Percentiles rank a stretch among this genome's conserved stretches.
phyloP scores from a whole-genome alignment of 371 early-diverging fungal species.

The Choanephora cucurbitarum region DNA sequence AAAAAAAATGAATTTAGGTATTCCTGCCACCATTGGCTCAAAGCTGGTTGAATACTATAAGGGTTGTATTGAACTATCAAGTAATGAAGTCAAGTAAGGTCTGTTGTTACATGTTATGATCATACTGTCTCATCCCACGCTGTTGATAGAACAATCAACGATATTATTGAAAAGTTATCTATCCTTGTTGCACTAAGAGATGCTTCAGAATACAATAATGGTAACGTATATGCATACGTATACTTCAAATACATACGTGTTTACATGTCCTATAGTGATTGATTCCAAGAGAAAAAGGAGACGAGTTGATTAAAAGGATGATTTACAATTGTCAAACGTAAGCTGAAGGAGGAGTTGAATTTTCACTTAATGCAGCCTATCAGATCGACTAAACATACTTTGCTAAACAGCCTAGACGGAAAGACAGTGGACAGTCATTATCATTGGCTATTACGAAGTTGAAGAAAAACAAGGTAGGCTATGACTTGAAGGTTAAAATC shows the following conservation, averaged over 20 bases:
- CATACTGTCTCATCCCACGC: no score
- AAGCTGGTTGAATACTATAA: slow-evolving; percentile 41
- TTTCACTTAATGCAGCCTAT: background rate
- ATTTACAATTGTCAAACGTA: slow-evolving; percentile 42
- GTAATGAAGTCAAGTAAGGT: slow-evolving; percentile 47
- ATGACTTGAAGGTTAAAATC: no score
- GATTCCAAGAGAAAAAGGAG: slow-evolving; percentile 66
- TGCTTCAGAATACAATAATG: slow-evolving; percentile 47
- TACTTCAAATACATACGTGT: background rate
- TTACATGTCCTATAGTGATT: slow-evolving; percentile 42
- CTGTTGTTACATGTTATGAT: no score
- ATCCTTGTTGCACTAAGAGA: slow-evolving; percentile 57
- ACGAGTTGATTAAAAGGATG: slow-evolving; percentile 61
- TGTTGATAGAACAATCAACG: slow-evolving; percentile 50
- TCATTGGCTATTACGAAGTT: slow-evolving; percentile 63
- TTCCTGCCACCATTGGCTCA: slow-evolving; percentile 28
- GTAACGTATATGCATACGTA: slow-evolving; percentile 14
- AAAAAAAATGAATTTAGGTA: slow-evolving; percentile 20
- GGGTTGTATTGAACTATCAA: slow-evolving; percentile 42
- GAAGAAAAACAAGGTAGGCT: slow-evolving; percentile 61
- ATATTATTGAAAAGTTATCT: slow-evolving; percentile 58
- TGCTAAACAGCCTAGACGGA: slow-evolving; percentile 62
- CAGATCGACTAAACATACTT: no score
- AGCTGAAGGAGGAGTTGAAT: background rate
- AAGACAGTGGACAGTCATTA: slow-evolving; percentile 75